These are phyloP conservation scores for Alternaria gaisen DNA, from an alignment of 2,329 filamentous ascomycete genomes.

Conservation along the genomic window DNA sequence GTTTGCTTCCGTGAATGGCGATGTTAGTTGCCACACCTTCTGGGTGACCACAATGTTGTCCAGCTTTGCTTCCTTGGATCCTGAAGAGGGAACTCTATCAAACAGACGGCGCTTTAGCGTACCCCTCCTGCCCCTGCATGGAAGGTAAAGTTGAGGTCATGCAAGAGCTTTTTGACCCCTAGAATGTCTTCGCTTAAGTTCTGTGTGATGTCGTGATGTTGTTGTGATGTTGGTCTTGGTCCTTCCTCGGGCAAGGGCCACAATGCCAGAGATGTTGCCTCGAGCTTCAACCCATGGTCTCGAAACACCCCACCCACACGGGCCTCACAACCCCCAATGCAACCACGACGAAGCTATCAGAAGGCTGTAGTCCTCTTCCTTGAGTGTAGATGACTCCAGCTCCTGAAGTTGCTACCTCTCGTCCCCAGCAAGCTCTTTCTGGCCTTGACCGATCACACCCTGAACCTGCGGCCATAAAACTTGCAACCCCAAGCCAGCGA, in stretches of 20 bases:
- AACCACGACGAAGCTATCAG: not conserved
- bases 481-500: not conserved
- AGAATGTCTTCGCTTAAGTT: not conserved
- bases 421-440: not conserved
- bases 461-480: not conserved
- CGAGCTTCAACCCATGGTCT: not conserved
- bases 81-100: not conserved
- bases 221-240: slow-evolving; percentile 1
- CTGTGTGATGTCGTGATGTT: not conserved
- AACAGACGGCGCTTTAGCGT: not conserved
- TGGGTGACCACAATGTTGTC: not conserved
- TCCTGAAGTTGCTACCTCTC: not conserved
- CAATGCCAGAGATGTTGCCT: not conserved
- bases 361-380: not conserved
- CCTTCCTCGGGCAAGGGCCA: not conserved
- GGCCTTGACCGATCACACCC: not conserved
- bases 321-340: not conserved
- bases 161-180: not conserved
- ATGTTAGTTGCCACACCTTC: not conserved
- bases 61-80: slow-evolving; percentile 3
- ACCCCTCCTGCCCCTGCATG: not conserved
- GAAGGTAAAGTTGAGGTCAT: slow-evolving; percentile 5
- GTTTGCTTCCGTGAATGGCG: slow-evolving; percentile 13
- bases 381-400: too few relatives aligned
- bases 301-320: slow-evolving; percentile 2